These are phyloP conservation scores for Penicillium sclerotiorum DNA, from an alignment of 2,329 filamentous ascomycete genomes.

Conservation along the genomic window DNA sequence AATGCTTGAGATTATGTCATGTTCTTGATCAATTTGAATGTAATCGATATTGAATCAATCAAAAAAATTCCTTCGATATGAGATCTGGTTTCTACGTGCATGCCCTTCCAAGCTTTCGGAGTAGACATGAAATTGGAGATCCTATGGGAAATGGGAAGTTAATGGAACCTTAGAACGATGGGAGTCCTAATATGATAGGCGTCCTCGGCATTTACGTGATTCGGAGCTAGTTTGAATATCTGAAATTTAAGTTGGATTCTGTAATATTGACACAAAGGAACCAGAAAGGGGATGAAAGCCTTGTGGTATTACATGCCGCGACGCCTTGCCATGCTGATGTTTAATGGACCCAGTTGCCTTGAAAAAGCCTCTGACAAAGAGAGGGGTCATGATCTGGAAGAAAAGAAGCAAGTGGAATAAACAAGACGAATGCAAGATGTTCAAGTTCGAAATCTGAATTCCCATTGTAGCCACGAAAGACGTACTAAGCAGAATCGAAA, in stretches of 20 bases:
- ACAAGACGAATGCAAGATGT: slow-evolving; percentile 16
- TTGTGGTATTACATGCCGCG: slow-evolving; percentile 28
- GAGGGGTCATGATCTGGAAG: not conserved
- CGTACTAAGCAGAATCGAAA: slow-evolving; percentile 8
- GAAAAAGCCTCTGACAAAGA: slow-evolving; percentile 7
- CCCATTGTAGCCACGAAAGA: not conserved
- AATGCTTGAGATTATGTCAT: no score
- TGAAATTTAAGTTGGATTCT: not conserved
- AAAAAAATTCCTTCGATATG: no score
- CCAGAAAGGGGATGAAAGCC: slow-evolving; percentile 25
- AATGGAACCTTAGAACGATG: no score
- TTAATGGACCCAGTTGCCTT: slow-evolving; percentile 13
- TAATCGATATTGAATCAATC: no score
- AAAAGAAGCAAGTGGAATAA: not conserved
- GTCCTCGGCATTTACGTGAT: no score
- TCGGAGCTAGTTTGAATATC: not conserved
- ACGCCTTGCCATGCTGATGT: slow-evolving; percentile 38
- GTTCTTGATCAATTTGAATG: no score
- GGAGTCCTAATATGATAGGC: no score
- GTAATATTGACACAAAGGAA: slow-evolving; percentile 7
- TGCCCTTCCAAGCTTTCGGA: no score
- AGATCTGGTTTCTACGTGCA: no score
- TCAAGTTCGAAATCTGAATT: not conserved
- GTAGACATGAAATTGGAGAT: no score
- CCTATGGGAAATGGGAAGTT: no score